Conservation (phyloP, 2,329 filamentous ascomycete species). For the Aspergillus brasiliensis region DNA sequence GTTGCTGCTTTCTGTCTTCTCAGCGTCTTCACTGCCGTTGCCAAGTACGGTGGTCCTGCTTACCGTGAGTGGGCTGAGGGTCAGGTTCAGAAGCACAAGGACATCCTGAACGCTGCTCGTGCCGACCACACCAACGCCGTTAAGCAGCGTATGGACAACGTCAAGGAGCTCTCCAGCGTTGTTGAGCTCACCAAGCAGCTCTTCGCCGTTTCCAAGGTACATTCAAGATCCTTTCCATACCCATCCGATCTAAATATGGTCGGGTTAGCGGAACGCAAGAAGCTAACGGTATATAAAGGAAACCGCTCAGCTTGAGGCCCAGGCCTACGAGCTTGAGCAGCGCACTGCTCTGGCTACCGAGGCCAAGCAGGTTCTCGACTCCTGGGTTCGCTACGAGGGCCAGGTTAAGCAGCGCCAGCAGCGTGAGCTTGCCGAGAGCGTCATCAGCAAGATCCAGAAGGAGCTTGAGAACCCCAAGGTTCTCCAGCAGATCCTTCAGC, state of each 20-base stretch:
- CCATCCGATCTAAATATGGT: background rate
- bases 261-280: background rate
- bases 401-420: conserved; percentile 99
- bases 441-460: conserved; percentile 98
- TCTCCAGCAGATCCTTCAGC: conserved; percentile 95
- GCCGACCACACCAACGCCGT: conserved; percentile 94
- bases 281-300: conserved; percentile 60
- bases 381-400: conserved; percentile 97
- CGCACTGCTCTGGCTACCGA: conserved; percentile 87
- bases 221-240: conserved; percentile 1
- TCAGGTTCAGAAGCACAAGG: conserved; percentile 89
- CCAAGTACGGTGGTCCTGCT: conserved; percentile 88
- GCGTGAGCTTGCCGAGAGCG: conserved; percentile 85
- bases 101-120: conserved; percentile 90
- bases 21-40: conserved; percentile 87
- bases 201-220: conserved; percentile 97
- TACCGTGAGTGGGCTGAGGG: conserved; percentile 91
- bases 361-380: conserved; percentile 94
- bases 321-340: conserved; percentile 98
- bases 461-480: conserved; percentile 97
- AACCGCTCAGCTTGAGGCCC: conserved; percentile 91
- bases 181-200: conserved; percentile 96
- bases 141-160: conserved; percentile 89
- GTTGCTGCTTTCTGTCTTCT: conserved; percentile 91
- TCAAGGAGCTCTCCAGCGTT: conserved; percentile 90